Percentiles rank a stretch among this genome's conserved stretches.
phyloP scores from a whole-genome alignment of 768 basidiomycete genomes.

The Flagelloscypha sp. region DNA sequence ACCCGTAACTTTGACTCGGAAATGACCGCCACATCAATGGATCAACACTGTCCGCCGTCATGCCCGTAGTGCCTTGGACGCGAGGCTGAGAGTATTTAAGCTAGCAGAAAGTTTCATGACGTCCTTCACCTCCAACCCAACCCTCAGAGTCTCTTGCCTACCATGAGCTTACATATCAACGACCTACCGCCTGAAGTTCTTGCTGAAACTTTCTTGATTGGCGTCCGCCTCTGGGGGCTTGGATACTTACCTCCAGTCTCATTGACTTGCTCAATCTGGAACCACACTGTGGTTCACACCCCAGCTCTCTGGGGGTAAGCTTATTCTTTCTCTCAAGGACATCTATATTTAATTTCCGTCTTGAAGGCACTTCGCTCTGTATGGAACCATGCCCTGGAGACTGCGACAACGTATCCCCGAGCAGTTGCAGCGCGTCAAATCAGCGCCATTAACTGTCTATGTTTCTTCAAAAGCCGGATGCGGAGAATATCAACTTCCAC shows the following conservation, averaged over 20 bases:
- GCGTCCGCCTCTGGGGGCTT: constrained; percentile 20
- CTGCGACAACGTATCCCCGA: no score
- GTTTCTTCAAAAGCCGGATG: constrained; percentile 4
- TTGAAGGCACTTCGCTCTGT: constrained; percentile 13
- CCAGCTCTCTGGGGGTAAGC: constrained; percentile 28
- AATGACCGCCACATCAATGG: no score
- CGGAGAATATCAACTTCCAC: constrained; percentile 6
- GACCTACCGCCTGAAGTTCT: constrained; percentile 24
- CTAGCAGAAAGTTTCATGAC: no score
- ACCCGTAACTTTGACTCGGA: no score
- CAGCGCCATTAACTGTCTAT: constrained; percentile 18
- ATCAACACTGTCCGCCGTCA: no score
- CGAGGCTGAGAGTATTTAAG: no score
- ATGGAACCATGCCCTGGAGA: no score
- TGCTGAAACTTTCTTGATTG: constrained; percentile 20
- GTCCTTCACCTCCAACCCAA: no score
- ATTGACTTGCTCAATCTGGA: constrained; percentile 20
- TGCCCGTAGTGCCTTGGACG: no score
- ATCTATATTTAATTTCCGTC: constrained; percentile 2
- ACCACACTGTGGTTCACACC: constrained; percentile 18
- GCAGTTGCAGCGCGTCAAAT: constrained; percentile 22
- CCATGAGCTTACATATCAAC: no score
- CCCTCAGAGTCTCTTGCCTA: no score
- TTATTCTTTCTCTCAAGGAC: constrained; percentile 16
- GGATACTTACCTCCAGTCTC: constrained; percentile 19